Conservation (phyloP, 2,329 filamentous ascomycete species). For the Neofusicoccum laricinum region DNA sequence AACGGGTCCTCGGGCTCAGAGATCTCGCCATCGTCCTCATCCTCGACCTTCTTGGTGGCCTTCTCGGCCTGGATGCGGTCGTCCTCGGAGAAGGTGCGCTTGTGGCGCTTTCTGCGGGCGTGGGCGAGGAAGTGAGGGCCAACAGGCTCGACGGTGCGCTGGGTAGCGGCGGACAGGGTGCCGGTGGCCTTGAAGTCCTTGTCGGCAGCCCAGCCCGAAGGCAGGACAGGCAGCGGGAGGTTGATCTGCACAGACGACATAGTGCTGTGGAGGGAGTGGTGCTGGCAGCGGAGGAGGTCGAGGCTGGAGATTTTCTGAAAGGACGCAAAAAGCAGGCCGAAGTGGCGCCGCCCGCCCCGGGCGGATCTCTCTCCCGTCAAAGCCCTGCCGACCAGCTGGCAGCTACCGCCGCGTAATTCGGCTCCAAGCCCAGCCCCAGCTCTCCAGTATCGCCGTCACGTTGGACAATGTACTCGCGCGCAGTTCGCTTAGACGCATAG, state of each 20-base stretch:
- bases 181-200: slow-evolving; percentile 89
- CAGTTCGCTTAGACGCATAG: slow-evolving; percentile 5
- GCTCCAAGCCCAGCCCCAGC: slow-evolving; percentile 1
- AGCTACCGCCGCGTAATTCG: slow-evolving; percentile 7
- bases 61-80: slow-evolving; percentile 95
- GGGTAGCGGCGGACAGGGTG: slow-evolving; percentile 70
- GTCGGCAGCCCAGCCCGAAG: slow-evolving; percentile 77
- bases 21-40: slow-evolving; percentile 84
- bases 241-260: slow-evolving; percentile 67
- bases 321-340: not conserved
- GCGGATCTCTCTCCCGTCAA: slow-evolving; percentile 4
- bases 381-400: slow-evolving; percentile 7
- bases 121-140: slow-evolving; percentile 97
- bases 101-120: slow-evolving; percentile 86
- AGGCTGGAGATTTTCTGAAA: slow-evolving; percentile 14
- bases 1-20: slow-evolving; percentile 91
- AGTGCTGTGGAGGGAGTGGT: slow-evolving; percentile 15
- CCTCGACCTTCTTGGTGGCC: slow-evolving; percentile 92
- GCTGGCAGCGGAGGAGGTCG: not conserved
- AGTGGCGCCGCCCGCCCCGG: not conserved
- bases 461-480: slow-evolving; percentile 9
- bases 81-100: slow-evolving; percentile 97
- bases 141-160: slow-evolving; percentile 91
- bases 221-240: slow-evolving; percentile 70
- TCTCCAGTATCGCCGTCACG: slow-evolving; percentile 18